These are phyloP conservation scores for Phytophthora pini DNA, from an alignment of 352 stramenopile species.

Conservation along the genomic window DNA sequence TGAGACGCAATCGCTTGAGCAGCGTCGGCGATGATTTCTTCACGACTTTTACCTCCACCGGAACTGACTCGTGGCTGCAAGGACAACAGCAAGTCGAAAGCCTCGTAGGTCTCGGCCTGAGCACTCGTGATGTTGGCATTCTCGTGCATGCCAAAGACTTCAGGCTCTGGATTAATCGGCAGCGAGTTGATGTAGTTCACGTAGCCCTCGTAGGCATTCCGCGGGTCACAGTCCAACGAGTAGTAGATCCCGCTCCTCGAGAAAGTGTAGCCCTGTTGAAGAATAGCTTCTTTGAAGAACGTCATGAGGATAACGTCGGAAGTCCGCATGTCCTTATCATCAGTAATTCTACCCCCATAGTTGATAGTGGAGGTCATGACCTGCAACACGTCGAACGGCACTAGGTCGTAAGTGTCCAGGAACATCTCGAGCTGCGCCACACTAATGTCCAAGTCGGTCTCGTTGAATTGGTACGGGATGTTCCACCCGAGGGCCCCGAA, in stretches of 20 bases:
- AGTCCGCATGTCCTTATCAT: slow-evolving; percentile 94
- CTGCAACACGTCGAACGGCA: slow-evolving; percentile 90
- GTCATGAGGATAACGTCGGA: slow-evolving; percentile 92
- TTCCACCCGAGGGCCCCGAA: slow-evolving; percentile 97
- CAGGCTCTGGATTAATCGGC: slow-evolving; percentile 91
- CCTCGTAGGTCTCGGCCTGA: slow-evolving; percentile 90
- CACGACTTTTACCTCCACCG: slow-evolving; percentile 79
- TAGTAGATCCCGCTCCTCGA: slow-evolving; percentile 79
- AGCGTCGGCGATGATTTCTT: slow-evolving; percentile 90
- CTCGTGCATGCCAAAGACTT: slow-evolving; percentile 96
- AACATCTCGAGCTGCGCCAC: slow-evolving; percentile 92
- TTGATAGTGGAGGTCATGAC: slow-evolving; percentile 96
- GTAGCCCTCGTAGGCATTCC: slow-evolving; percentile 86
- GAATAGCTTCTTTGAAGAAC: slow-evolving; percentile 89
- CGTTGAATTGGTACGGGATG: slow-evolving; percentile 98
- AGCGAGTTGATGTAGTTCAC: slow-evolving; percentile 94
- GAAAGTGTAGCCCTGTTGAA: slow-evolving; percentile 82
- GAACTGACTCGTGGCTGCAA: slow-evolving; percentile 85
- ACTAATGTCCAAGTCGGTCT: slow-evolving; percentile 93
- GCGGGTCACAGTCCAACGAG: slow-evolving; percentile 63
- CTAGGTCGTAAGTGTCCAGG: slow-evolving; percentile 86
- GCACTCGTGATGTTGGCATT: slow-evolving; percentile 95
- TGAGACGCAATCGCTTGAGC: slow-evolving; percentile 85
- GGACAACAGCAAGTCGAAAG: slow-evolving; percentile 89
- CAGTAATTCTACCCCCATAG: slow-evolving; percentile 94